These are phyloP conservation scores for Pichiaceae sp. DNA, from an alignment of 1,139 yeast genomes.

Conservation along the genomic window DNA sequence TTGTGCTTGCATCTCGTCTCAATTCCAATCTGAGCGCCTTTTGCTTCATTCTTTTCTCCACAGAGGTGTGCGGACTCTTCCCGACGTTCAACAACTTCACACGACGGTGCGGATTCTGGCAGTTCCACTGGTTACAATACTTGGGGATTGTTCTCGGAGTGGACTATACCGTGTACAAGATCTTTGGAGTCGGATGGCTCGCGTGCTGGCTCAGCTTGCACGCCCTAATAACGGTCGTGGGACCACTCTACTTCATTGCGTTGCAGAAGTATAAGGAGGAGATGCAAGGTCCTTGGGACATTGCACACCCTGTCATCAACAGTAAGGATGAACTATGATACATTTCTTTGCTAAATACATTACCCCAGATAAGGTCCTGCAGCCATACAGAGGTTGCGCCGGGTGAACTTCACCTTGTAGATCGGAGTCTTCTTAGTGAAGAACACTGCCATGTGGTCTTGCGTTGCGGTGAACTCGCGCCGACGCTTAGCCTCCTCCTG, in stretches of 20 bases:
- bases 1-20: slow-evolving; percentile 82
- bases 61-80: slow-evolving; percentile 62
- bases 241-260: slow-evolving; percentile 64
- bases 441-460: slow-evolving; percentile 89
- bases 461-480: slow-evolving; percentile 69
- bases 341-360: neutral
- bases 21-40: slow-evolving; percentile 69
- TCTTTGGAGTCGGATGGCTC: slow-evolving; percentile 33
- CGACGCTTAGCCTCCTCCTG: slow-evolving; percentile 37
- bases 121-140: slow-evolving; percentile 29
- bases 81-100: slow-evolving; percentile 64
- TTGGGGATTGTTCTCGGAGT: slow-evolving; percentile 21
- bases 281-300: slow-evolving; percentile 91
- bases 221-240: slow-evolving; percentile 39
- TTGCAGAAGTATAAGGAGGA: slow-evolving; percentile 81
- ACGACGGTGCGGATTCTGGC: slow-evolving; percentile 27
- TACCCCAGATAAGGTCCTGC: slow-evolving; percentile 65
- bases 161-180: slow-evolving; percentile 24
- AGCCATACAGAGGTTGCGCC: slow-evolving; percentile 84
- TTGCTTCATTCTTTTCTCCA: slow-evolving; percentile 67
- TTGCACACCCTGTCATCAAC: slow-evolving; percentile 57
- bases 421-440: slow-evolving; percentile 93
- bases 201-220: slow-evolving; percentile 44
- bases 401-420: slow-evolving; percentile 84
- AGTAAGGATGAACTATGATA: neutral